phyloP scores from a whole-genome alignment of 768 basidiomycete species.

The Tricholoma flavovirens region DNA sequence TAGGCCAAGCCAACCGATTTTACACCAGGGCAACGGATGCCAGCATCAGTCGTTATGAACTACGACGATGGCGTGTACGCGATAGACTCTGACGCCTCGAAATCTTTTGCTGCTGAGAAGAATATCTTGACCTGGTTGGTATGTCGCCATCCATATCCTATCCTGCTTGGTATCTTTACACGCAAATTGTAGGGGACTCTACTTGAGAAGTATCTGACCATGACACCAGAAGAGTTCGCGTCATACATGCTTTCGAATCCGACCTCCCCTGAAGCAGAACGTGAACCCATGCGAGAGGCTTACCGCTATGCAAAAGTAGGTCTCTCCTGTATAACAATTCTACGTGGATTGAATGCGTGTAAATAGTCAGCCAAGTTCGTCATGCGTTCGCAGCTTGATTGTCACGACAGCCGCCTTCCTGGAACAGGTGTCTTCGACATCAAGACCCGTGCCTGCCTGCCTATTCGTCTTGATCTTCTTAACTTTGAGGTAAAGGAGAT shows the following conservation, averaged over 20 bases:
- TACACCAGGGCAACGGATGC: slow-evolving; percentile 74
- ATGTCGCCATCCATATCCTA: slow-evolving; percentile 13
- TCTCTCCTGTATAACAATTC: background rate
- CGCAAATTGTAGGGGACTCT: slow-evolving; percentile 62
- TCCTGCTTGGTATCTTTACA: background rate
- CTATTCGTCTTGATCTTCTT: slow-evolving; percentile 78
- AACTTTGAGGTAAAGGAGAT: slow-evolving; percentile 61
- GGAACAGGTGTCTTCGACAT: slow-evolving; percentile 93
- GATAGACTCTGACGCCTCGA: slow-evolving; percentile 49
- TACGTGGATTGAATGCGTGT: background rate
- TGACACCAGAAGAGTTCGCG: slow-evolving; percentile 56
- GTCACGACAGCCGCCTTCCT: slow-evolving; percentile 72
- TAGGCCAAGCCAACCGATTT: slow-evolving; percentile 46
- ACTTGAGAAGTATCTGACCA: slow-evolving; percentile 83
- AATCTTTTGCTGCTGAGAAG: slow-evolving; percentile 41
- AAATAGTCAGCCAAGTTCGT: slow-evolving; percentile 56
- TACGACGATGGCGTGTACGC: slow-evolving; percentile 63
- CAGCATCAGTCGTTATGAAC: slow-evolving; percentile 62
- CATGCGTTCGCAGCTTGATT: slow-evolving; percentile 95
- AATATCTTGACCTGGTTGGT: slow-evolving; percentile 79
- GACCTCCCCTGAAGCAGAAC: slow-evolving; percentile 16
- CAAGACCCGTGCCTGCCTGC: slow-evolving; percentile 86
- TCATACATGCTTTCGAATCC: slow-evolving; percentile 39
- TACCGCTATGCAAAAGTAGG: slow-evolving; percentile 82
- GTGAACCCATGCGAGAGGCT: slow-evolving; percentile 52